phyloP scores from a whole-genome alignment of 441 rosid genomes.

The Geranium incanum region DNA sequence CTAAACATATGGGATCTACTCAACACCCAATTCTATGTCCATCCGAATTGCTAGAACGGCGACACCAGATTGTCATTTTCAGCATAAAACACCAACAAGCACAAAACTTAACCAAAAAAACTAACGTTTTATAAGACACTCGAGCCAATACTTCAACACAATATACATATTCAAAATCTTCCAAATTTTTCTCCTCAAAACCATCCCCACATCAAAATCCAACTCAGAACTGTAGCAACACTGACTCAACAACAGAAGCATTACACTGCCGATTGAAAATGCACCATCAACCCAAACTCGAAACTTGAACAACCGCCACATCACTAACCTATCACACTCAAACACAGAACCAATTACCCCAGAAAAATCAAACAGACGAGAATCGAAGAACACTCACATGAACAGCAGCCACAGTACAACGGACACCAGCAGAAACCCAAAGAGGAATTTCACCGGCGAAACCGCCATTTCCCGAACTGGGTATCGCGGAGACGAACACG shows the following conservation, averaged over 20 bases:
- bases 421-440: conserved; percentile 70
- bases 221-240: neutral
- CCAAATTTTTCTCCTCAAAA: too few relatives aligned
- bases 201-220: neutral
- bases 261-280: neutral
- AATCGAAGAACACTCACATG: conserved; percentile 52
- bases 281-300: neutral
- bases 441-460: conserved; percentile 88
- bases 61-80: neutral
- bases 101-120: neutral
- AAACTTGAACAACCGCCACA: neutral
- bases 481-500: neutral
- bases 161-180: too few relatives aligned
- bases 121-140: neutral
- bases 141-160: neutral
- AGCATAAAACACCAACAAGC: neutral
- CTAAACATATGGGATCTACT: neutral
- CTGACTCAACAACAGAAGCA: neutral
- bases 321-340: neutral
- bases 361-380: neutral
- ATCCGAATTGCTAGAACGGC: neutral
- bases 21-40: neutral
- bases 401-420: conserved; percentile 70
- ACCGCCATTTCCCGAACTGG: conserved; percentile 44
- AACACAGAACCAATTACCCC: neutral